These are phyloP conservation scores for Pseudogymnoascus sp. DNA, from an alignment of 2,329 filamentous ascomycete species.

Conservation along the genomic window DNA sequence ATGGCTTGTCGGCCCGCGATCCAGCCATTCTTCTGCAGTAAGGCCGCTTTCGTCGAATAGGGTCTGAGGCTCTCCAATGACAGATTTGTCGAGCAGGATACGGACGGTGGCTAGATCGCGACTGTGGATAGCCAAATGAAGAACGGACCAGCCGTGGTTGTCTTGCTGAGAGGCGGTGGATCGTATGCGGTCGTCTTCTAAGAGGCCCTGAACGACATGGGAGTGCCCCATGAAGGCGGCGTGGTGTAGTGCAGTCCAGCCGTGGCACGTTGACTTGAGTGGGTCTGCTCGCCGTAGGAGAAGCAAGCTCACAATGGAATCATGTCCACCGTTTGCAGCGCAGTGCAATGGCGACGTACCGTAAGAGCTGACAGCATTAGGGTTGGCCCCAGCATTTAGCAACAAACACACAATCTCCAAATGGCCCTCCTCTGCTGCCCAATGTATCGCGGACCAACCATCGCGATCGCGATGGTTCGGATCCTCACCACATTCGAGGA, in stretches of 20 bases:
- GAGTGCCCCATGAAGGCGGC: conserved; percentile 26
- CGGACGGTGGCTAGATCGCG: conserved; percentile 21
- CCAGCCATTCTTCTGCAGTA: conserved; percentile 26
- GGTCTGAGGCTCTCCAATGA: conserved; percentile 18
- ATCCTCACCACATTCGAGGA: conserved; percentile 16
- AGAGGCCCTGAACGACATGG: conserved; percentile 21
- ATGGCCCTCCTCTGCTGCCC: conserved; percentile 24
- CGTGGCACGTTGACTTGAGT: conserved; percentile 18
- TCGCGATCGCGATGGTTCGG: conserved; percentile 22
- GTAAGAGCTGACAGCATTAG: conserved; percentile 20
- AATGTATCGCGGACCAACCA: conserved; percentile 21
- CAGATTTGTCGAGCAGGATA: conserved; percentile 17
- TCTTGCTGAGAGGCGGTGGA: conserved; percentile 21
- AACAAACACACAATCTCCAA: conserved; percentile 23
- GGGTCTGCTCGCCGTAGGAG: conserved; percentile 14
- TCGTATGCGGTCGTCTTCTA: conserved; percentile 22
- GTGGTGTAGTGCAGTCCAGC: conserved; percentile 21
- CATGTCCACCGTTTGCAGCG: conserved; percentile 19
- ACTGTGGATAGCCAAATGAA: conserved; percentile 25
- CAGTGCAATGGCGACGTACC: conserved; percentile 25
- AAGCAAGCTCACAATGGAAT: conserved; percentile 16
- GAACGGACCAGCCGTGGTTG: conserved; percentile 26
- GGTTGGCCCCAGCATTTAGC: conserved; percentile 21
- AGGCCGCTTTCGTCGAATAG: conserved; percentile 24
- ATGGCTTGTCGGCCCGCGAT: conserved; percentile 19